These are phyloP conservation scores for Tilletiopsis washingtonensis DNA, from an alignment of 1,284 basidiomycete species.

Conservation along the genomic window DNA sequence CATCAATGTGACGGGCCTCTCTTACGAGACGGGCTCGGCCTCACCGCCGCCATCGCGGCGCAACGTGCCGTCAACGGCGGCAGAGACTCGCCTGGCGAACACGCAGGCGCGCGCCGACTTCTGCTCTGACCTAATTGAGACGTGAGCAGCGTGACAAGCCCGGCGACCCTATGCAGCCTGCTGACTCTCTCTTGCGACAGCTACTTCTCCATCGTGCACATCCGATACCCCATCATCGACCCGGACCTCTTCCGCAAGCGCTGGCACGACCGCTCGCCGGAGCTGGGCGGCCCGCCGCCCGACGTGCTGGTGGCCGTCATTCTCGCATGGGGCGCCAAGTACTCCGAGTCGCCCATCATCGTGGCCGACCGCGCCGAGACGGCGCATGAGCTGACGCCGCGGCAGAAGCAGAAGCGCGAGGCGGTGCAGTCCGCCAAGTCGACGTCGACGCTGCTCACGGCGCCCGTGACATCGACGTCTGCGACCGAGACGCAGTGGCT, in stretches of 20 bases:
- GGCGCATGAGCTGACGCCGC: slow-evolving; percentile 16
- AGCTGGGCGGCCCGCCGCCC: slow-evolving; percentile 47
- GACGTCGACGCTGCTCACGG: background rate
- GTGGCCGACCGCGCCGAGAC: slow-evolving; percentile 66
- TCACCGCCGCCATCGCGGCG: background rate
- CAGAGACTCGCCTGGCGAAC: background rate
- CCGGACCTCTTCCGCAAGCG: slow-evolving; percentile 19
- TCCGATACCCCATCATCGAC: slow-evolving; percentile 26
- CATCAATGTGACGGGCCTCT: background rate
- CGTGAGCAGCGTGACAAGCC: slow-evolving; percentile 20
- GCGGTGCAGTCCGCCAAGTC: background rate
- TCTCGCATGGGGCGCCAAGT: slow-evolving; percentile 86
- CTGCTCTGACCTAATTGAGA: background rate
- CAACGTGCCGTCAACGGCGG: background rate
- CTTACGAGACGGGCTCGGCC: background rate
- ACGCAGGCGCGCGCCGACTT: background rate
- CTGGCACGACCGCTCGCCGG: slow-evolving; percentile 17
- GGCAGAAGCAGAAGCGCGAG: slow-evolving; percentile 1
- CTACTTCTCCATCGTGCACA: slow-evolving; percentile 32
- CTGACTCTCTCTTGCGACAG: slow-evolving; percentile 29
- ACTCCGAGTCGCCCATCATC: slow-evolving; percentile 75
- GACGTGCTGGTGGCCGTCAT: slow-evolving; percentile 74
- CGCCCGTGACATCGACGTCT: background rate
- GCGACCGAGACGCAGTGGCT: background rate
- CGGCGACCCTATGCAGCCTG: slow-evolving; percentile 21